phyloP scores from a whole-genome alignment of 371 early-diverging fungal genomes.

The Mucor saturninus region DNA sequence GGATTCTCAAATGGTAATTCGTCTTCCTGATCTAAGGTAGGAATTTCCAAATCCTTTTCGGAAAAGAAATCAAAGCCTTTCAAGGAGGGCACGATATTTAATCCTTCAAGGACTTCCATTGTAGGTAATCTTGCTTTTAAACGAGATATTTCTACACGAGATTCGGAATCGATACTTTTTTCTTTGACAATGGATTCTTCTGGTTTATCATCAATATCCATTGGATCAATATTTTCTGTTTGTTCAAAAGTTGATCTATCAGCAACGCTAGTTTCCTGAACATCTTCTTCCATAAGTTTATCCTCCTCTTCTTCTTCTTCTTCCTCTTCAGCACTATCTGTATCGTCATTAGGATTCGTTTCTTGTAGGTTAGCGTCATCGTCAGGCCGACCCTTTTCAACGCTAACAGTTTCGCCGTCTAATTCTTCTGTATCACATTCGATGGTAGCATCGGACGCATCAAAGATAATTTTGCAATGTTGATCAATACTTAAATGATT shows the following conservation, averaged over 20 bases:
- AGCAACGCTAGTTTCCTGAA: background rate
- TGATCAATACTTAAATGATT: slow-evolving; percentile 83
- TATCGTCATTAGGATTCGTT: background rate
- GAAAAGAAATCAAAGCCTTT: slow-evolving; percentile 63
- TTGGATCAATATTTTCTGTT: background rate
- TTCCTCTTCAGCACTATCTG: slow-evolving; percentile 1
- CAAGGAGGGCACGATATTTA: slow-evolving; percentile 73
- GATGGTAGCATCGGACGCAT: slow-evolving; percentile 82
- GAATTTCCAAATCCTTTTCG: slow-evolving; percentile 34
- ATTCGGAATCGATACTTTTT: slow-evolving; percentile 9
- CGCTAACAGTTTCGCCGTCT: slow-evolving; percentile 34
- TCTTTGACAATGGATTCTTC: slow-evolving; percentile 4
- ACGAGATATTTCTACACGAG: slow-evolving; percentile 31
- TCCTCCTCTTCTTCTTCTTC: slow-evolving; percentile 12
- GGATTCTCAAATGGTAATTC: slow-evolving; percentile 3
- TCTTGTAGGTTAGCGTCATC: slow-evolving; percentile 11
- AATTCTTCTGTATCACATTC: slow-evolving; percentile 38
- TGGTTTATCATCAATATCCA: slow-evolving; percentile 6
- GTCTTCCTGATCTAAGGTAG: slow-evolving; percentile 30
- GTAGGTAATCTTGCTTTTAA: slow-evolving; percentile 56
- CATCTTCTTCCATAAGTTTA: background rate
- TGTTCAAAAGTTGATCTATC: background rate
- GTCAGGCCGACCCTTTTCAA: background rate
- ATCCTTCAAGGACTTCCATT: slow-evolving; percentile 47
- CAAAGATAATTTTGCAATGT: slow-evolving; percentile 92